A percentile compares a stretch with the other conserved stretches of the same genome.
Conservation (phyloP, 306 rosid species). For the Ochetophila trinervis region DNA sequence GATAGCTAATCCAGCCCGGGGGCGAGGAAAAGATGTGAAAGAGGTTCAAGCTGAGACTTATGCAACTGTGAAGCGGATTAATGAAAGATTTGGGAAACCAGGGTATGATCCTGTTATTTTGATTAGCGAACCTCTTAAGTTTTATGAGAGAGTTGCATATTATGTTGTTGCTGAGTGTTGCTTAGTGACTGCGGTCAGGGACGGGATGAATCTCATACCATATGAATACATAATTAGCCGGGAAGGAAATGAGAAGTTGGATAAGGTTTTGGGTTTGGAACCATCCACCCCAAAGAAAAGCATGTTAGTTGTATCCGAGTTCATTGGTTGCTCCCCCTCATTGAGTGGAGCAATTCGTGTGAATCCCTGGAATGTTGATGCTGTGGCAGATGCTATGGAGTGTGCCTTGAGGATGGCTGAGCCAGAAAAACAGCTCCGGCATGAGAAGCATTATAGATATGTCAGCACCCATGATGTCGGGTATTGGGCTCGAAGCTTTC, state of each 20-base stretch:
- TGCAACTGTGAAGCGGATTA: slow-evolving; percentile 58
- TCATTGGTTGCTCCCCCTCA: slow-evolving; percentile 90
- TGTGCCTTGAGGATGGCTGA: slow-evolving; percentile 61
- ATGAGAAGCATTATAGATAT: slow-evolving; percentile 87
- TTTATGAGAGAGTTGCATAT: slow-evolving; percentile 73
- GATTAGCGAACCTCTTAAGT: slow-evolving; percentile 63
- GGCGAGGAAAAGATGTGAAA: slow-evolving; percentile 68
- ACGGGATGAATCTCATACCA: slow-evolving; percentile 89
- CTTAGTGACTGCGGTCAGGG: slow-evolving; percentile 80
- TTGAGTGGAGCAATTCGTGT: slow-evolving; percentile 88
- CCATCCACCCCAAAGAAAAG: slow-evolving; percentile 53
- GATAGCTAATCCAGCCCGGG: slow-evolving; percentile 86
- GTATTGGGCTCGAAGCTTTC: slow-evolving; percentile 89
- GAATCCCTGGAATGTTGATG: slow-evolving; percentile 87
- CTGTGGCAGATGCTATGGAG: slow-evolving; percentile 86
- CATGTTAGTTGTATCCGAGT: slow-evolving; percentile 81
- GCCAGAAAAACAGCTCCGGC: slow-evolving; percentile 75
- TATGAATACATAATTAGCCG: slow-evolving; percentile 74
- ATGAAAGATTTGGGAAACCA: slow-evolving; percentile 54
- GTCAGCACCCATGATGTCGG: slow-evolving; percentile 88
- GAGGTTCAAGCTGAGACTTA: slow-evolving; percentile 66
- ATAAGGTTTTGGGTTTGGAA: slow-evolving; percentile 46
- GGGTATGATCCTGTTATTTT: slow-evolving; percentile 74
- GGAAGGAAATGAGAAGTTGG: slow-evolving; percentile 60
- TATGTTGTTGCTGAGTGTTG: slow-evolving; percentile 84